Base-by-base conservation (phyloP, 116 monocot genomes). In the Phalaenopsis hybrid region DNA sequence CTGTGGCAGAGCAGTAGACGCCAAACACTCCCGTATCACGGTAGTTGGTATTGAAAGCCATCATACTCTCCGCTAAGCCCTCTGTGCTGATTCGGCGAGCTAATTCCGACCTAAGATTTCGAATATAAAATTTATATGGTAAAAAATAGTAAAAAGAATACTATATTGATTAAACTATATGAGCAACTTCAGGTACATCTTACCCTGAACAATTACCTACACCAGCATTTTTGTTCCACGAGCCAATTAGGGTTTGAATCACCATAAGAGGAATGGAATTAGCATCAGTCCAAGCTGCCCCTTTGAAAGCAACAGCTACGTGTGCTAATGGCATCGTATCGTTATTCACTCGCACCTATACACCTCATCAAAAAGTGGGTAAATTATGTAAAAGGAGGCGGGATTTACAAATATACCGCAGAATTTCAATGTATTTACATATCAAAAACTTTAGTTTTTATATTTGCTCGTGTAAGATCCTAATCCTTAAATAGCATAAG, bases 1-100 rank as follows among this genome's bases (percentile, higher is more conserved):
- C 97, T 83, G 28, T 79, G 70, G 94, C 79, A 80, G 83, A 87
- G 57, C 84, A 69, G 79, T 91, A 97, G 77, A 97, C 75, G 80
- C 97, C 97, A 90, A 94, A 90, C 77, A 97, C 85, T 25, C 97
- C 97, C 44, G 88, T 92, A 81, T 97, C 97, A 65, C 84, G 45
- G 78, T 97, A 97, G 79, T 97, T 97, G 11, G 97, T 97, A 79
- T 94, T 97, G 86, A 97, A 97, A 50, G 94, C 84, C 92, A 94
- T 97, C 49, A 97, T 74, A 77, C 91, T 91, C 67, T 97, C 97
- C 44, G 94, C 97, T 85, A 97, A 84, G 74, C 78, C 78, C 72
- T 84, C 82, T 33, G 80, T 81, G 85, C 89, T 86, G 67, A 94
- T 87, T 83, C 87, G 85, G 33, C 78, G 87, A 81, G 91, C 92